Conservation (phyloP, 371 early-diverging fungal species). For the Lichtheimia corymbifera region DNA sequence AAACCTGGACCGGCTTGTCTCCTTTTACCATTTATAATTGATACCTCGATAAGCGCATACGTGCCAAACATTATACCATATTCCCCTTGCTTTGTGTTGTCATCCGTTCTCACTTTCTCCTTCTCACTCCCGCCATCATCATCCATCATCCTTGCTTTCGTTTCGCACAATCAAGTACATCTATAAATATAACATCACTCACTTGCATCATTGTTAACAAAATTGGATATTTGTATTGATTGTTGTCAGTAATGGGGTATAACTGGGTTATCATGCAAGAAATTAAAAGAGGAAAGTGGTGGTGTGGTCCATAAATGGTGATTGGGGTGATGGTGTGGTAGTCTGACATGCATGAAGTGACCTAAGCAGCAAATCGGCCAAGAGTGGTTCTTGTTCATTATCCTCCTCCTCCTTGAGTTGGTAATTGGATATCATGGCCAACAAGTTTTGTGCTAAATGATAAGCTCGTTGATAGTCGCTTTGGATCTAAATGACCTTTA, state of each 20-base stretch:
- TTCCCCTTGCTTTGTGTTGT: not conserved
- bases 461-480: slow-evolving; percentile 9
- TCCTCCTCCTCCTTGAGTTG: not conserved
- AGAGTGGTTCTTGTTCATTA: not conserved
- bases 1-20: slow-evolving; percentile 11
- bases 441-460: slow-evolving; percentile 9
- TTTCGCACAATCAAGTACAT: not conserved
- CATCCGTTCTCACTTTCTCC: not conserved
- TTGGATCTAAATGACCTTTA: not conserved
- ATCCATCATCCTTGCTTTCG: not conserved
- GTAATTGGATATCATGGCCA: slow-evolving; percentile 4
- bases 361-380: slow-evolving; percentile 12
- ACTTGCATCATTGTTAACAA: no score
- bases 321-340: slow-evolving; percentile 1
- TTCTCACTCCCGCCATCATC: not conserved
- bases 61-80: not conserved
- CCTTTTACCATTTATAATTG: slow-evolving; percentile 1
- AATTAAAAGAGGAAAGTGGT: no score
- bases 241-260: no score
- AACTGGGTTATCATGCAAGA: not conserved
- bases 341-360: slow-evolving; percentile 7
- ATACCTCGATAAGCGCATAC: not conserved
- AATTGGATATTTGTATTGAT: no score
- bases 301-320: not conserved
- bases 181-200: no score